A percentile compares a stretch with the other conserved stretches of the same genome.
These are phyloP conservation scores for Coniochaeta hoffmannii DNA, from an alignment of 2,329 filamentous ascomycete species.

Conservation along the genomic window DNA sequence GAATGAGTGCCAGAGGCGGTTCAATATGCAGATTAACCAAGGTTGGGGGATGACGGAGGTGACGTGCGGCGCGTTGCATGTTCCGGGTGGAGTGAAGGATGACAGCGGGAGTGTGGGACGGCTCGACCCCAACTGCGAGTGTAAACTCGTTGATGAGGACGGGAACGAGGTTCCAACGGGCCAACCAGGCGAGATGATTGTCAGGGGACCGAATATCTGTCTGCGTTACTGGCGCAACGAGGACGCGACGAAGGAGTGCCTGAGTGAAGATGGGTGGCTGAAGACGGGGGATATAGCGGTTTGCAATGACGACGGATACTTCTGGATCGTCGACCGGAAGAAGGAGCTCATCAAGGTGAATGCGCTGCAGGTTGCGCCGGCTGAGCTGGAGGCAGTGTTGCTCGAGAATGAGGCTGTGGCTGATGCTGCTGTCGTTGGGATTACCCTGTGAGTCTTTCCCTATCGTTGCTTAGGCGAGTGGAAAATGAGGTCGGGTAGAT, in stretches of 20 bases:
- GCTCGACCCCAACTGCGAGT: slow-evolving; percentile 19
- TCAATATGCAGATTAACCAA: slow-evolving; percentile 33
- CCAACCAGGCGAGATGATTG: slow-evolving; percentile 44
- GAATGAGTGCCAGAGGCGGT: slow-evolving; percentile 7
- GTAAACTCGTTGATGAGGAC: slow-evolving; percentile 41
- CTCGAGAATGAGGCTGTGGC: slow-evolving; percentile 38
- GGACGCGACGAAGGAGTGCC: slow-evolving; percentile 38
- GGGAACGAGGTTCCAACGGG: slow-evolving; percentile 40
- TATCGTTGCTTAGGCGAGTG: neutral
- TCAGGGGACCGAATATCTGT: slow-evolving; percentile 49
- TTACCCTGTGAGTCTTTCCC: slow-evolving; percentile 29
- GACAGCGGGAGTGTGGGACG: slow-evolving; percentile 35
- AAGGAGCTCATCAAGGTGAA: slow-evolving; percentile 37
- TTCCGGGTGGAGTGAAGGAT: slow-evolving; percentile 29
- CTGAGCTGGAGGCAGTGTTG: slow-evolving; percentile 38
- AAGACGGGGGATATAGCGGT: slow-evolving; percentile 40
- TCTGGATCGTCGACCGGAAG: slow-evolving; percentile 48
- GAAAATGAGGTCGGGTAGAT: too few relatives aligned
- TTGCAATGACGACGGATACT: slow-evolving; percentile 29
- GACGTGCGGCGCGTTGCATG: slow-evolving; percentile 29
- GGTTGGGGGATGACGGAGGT: slow-evolving; percentile 57
- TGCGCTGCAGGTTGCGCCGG: slow-evolving; percentile 48
- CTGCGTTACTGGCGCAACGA: slow-evolving; percentile 53
- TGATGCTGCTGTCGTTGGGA: slow-evolving; percentile 51
- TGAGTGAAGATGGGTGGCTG: slow-evolving; percentile 37